Evolutionary conservation across 495 filamentous ascomycete genomes (phyloP), one percentile per base, ranked within the genome.

Genomic region (Xanthoparmelia taractica): DNA sequence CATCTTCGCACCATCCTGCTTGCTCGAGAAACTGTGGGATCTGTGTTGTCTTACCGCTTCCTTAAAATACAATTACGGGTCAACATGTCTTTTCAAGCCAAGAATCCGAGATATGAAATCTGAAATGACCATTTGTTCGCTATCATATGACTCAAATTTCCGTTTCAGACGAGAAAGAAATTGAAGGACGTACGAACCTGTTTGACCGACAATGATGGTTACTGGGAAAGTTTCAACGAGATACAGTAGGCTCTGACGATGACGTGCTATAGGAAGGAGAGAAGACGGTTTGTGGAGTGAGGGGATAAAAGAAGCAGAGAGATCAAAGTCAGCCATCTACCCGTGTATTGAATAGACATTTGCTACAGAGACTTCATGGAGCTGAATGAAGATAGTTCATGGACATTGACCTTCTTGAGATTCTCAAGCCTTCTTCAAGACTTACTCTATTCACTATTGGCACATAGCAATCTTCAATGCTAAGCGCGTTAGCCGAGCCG

Each of bases 31-130:
- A 96, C 66, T 94, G 90, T n/a, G 91, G 91, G 55, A 95, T 83
- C 70, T 96, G 91, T 0, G 91, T 96, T 23, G 90, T 93, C 75
- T 96, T 96, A 36, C 91, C 91, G 40, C 87, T 92, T 13, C 91
- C 48, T 52, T 52, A 29, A n/a, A 6, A 13, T 23, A 52, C 15
- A 29, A 31, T 31, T 31, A 1, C 25, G 23, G 45, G 27, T 52
- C 48, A 52, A 25, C 15, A 52, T 17, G 25, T 4, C 31, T 52
- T 15, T 29, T 18, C 18, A 29, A 31, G 25, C 15, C 25, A 31
- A 52, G 48, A 18, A 29, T 6, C 2, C 23, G 47, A 29, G 5
- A 0, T 29, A 27, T 27, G 1, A 47, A 47, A 4, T 47, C 43
- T 47, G 4, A 29, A 29, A 40, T 8, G 38, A 40, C 2, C n/a